Base-by-base conservation (phyloP, 768 basidiomycete genomes). In the Austroboletus eburneus region DNA sequence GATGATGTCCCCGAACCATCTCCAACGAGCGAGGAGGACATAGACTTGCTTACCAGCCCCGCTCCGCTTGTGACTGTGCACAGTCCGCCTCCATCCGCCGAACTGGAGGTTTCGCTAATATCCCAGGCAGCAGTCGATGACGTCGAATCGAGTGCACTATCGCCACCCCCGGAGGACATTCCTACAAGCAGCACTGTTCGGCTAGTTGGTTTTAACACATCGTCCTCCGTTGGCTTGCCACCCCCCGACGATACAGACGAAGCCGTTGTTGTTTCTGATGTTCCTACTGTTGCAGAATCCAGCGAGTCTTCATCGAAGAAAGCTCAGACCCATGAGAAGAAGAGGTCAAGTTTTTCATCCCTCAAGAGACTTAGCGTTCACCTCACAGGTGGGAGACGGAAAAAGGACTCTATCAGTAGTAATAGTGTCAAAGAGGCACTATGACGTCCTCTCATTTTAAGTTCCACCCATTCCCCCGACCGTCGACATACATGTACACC, bases 121-220 rank as follows among this genome's bases (percentile, higher is more conserved):
- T 17, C 51, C 17, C 43, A 47, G 17, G 34, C 17, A 44, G 14
- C 17, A 9, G 29, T 46, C 20, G 49, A 50, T 18, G 24, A 43
- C 34, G 47, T 46, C 45, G 55, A 51, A 18, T 43, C 50, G 16
- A 54, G 42, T 23, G 35, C 33, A 35, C 32, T 46, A 13, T 34
- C 37, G 21, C 34, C 48, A 18, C 40, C 45, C 8, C 37, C 46
- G 14, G 57, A 57, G 3, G 57, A 58, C 14, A 52, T 50, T 16
- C 38, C 52, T 22, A 57, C 70, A 17, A 71, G 72, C 38, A 66
- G 72, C 10, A 80, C 78, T 12, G 72, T 85, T 42, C 77, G 79
- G 36, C 61, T 85, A 13, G 74, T 85, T n/a, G 82, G 80, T 17
- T 77, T 73, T 2, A 75, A 76, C 17, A 78, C 78, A 16, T 63